Evolutionary conservation across 768 basidiomycete species (phyloP).

Genomic region (Tephrocybe sp.): DNA sequence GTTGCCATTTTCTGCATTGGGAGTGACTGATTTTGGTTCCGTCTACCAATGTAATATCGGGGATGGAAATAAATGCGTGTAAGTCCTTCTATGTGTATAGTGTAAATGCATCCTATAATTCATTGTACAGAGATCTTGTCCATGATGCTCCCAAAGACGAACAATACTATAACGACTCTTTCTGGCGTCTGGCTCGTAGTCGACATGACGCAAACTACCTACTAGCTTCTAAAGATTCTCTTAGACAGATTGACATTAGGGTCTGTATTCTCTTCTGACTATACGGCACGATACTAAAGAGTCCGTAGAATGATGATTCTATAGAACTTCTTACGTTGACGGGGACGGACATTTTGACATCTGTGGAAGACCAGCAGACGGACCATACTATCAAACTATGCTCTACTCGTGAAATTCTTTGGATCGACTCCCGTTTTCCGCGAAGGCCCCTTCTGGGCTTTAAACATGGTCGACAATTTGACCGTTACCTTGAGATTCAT

Average conservation of each 20-base stretch:
- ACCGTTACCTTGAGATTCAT: slow-evolving; percentile 49
- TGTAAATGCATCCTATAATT: background rate
- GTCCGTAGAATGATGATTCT: slow-evolving; percentile 26
- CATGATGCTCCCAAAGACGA: slow-evolving; percentile 4
- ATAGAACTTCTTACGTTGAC: slow-evolving; percentile 33
- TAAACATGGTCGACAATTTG: slow-evolving; percentile 58
- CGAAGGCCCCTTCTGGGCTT: slow-evolving; percentile 56
- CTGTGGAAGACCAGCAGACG: slow-evolving; percentile 40
- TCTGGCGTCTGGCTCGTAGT: slow-evolving; percentile 53
- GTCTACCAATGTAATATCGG: slow-evolving; percentile 44
- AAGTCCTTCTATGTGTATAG: slow-evolving; percentile 19
- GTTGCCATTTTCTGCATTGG: slow-evolving; percentile 29
- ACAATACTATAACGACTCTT: slow-evolving; percentile 26
- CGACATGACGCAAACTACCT: slow-evolving; percentile 34
- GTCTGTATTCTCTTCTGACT: slow-evolving; percentile 34
- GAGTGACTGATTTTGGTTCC: slow-evolving; percentile 50
- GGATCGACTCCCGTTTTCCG: slow-evolving; percentile 67
- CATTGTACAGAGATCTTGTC: slow-evolving; percentile 5
- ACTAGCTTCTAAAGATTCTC: slow-evolving; percentile 40
- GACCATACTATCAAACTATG: slow-evolving; percentile 50
- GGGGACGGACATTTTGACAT: slow-evolving; percentile 45
- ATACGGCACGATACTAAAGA: background rate
- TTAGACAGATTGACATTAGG: slow-evolving; percentile 52
- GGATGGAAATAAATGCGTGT: slow-evolving; percentile 39
- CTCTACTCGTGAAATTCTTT: slow-evolving; percentile 61